Conservation (phyloP, 2,329 filamentous ascomycete species). For the Fusarium sterilihyphosum region DNA sequence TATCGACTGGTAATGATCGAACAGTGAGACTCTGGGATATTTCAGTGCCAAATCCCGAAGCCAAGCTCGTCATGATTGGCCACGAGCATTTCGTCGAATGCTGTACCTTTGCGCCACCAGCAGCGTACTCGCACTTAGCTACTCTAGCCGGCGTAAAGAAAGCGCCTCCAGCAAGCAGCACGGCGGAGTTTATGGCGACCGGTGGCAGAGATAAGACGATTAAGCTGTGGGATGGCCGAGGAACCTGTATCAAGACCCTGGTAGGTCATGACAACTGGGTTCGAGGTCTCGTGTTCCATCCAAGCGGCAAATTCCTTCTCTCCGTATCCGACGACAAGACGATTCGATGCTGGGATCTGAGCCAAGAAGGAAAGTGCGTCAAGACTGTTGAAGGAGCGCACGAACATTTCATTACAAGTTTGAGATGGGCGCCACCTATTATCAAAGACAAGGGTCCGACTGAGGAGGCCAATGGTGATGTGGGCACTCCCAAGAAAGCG, state of each 20-base stretch:
- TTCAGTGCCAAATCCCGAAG: slow-evolving; percentile 70
- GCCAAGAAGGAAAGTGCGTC: slow-evolving; percentile 89
- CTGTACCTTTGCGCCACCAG: slow-evolving; percentile 83
- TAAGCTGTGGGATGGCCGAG: slow-evolving; percentile 86
- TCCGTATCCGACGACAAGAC: slow-evolving; percentile 92
- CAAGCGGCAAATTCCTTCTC: slow-evolving; percentile 88
- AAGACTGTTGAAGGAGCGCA: slow-evolving; percentile 82
- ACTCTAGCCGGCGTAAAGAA: slow-evolving; percentile 85
- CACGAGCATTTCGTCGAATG: slow-evolving; percentile 90
- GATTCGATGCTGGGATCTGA: slow-evolving; percentile 91
- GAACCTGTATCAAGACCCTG: slow-evolving; percentile 85
- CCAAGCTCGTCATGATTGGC: slow-evolving; percentile 81
- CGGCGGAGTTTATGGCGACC: slow-evolving; percentile 89
- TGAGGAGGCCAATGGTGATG: slow-evolving; percentile 34
- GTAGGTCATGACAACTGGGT: slow-evolving; percentile 96
- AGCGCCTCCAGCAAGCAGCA: slow-evolving; percentile 75
- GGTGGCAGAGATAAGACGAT: slow-evolving; percentile 92
- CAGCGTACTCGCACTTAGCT: slow-evolving; percentile 81
- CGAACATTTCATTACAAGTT: slow-evolving; percentile 84
- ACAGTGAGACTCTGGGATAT: slow-evolving; percentile 88
- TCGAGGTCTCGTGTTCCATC: slow-evolving; percentile 85
- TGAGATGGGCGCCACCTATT: slow-evolving; percentile 80
- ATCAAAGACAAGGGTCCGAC: slow-evolving; percentile 34
- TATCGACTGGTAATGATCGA: slow-evolving; percentile 86
- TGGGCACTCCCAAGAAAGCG: slow-evolving; percentile 34